A percentile compares a stretch with the other conserved stretches of the same genome.
Conservation (phyloP, 1,139 yeast genomes). For the Sugiyamaella sp. region DNA sequence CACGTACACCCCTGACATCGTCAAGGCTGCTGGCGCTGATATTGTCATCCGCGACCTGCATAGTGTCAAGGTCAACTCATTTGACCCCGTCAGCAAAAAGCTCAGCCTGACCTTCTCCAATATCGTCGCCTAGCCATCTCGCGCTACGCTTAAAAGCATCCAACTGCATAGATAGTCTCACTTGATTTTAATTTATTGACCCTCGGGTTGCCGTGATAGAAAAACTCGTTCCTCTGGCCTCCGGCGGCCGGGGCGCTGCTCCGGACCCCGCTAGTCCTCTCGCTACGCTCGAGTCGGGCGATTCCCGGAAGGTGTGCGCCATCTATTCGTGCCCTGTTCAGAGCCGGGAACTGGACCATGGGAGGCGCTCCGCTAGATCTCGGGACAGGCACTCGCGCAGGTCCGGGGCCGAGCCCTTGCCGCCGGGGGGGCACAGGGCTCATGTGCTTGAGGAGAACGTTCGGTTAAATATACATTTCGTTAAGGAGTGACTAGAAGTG, state of each 20-base stretch:
- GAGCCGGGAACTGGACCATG: too few relatives aligned
- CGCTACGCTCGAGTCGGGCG: background rate
- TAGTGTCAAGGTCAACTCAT: slow-evolving; percentile 46
- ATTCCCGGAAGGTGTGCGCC: background rate
- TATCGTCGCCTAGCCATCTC: slow-evolving; percentile 24
- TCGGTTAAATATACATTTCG: slow-evolving; percentile 5
- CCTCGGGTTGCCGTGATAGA: slow-evolving; percentile 3
- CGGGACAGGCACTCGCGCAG: background rate
- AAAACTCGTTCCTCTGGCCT: background rate
- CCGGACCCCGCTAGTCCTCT: background rate
- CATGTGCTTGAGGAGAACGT: too few relatives aligned
- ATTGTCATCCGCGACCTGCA: slow-evolving; percentile 75
- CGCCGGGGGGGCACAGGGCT: too few relatives aligned
- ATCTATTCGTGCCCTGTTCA: too few relatives aligned
- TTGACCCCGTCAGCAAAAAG: slow-evolving; percentile 35
- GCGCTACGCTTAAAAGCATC: background rate
- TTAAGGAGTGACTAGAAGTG: slow-evolving; percentile 16
- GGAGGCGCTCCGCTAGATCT: background rate
- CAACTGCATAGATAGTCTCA: background rate
- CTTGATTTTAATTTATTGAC: slow-evolving; percentile 10
- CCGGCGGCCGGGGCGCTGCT: background rate
- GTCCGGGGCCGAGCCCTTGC: background rate
- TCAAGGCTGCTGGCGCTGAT: slow-evolving; percentile 76
- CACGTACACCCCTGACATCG: slow-evolving; percentile 69
- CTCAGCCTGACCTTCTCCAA: slow-evolving; percentile 27